Percentiles rank a stretch among this genome's conserved stretches.
Evolutionary conservation across 2,329 filamentous ascomycete species (phyloP).

Genomic region (Fusarium denticulatum): DNA sequence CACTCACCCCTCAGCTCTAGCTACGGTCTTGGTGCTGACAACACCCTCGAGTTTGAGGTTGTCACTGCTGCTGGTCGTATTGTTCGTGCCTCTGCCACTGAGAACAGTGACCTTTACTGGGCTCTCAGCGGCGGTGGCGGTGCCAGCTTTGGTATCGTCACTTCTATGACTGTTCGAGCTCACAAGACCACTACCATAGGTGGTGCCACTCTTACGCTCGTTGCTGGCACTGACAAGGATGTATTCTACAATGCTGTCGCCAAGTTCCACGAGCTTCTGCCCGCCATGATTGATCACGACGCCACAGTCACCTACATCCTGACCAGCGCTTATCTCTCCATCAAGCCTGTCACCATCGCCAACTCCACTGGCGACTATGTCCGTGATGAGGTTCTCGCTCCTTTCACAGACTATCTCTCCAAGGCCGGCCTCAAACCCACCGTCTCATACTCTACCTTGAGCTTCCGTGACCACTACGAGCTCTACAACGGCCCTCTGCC

Average conservation of each 20-base stretch:
- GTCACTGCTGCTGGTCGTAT: slow-evolving; percentile 60
- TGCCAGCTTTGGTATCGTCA: slow-evolving; percentile 67
- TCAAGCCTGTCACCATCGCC: slow-evolving; percentile 54
- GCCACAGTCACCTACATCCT: slow-evolving; percentile 61
- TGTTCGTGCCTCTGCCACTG: slow-evolving; percentile 55
- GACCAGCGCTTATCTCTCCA: slow-evolving; percentile 56
- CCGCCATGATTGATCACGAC: slow-evolving; percentile 60
- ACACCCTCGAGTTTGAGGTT: slow-evolving; percentile 65
- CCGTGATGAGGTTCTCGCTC: not conserved
- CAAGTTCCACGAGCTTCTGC: slow-evolving; percentile 45
- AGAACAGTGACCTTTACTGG: slow-evolving; percentile 70
- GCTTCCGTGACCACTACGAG: slow-evolving; percentile 52
- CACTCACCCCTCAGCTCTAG: slow-evolving; percentile 61
- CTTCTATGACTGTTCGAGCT: slow-evolving; percentile 63
- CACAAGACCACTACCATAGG: slow-evolving; percentile 42
- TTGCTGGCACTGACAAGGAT: not conserved
- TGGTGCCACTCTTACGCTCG: not conserved
- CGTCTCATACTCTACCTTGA: not conserved
- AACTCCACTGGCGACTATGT: slow-evolving; percentile 42
- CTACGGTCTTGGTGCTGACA: slow-evolving; percentile 68
- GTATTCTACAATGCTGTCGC: not conserved
- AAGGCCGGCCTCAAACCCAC: not conserved
- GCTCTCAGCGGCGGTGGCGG: slow-evolving; percentile 68
- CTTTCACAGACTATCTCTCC: not conserved
- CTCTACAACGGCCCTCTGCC: slow-evolving; percentile 55